These are phyloP conservation scores for Amphirosellinia nigrospora DNA, from an alignment of 495 filamentous ascomycete species.

Conservation along the genomic window DNA sequence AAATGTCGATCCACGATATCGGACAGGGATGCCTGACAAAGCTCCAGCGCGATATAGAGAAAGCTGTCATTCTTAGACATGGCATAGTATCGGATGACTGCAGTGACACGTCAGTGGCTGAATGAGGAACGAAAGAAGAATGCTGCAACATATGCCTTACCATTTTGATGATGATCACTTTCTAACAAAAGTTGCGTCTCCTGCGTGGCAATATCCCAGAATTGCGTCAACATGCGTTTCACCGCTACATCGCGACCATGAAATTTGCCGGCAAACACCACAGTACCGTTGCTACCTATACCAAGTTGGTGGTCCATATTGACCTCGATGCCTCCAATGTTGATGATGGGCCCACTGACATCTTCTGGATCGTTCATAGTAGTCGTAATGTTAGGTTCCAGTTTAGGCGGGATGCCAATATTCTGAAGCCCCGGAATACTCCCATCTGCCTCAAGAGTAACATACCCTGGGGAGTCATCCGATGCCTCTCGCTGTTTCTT, in stretches of 20 bases:
- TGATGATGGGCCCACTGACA: constrained; percentile 64
- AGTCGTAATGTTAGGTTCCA: constrained; percentile 64
- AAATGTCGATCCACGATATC: constrained; percentile 79
- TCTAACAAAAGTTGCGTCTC: constrained; percentile 89
- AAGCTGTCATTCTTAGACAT: constrained; percentile 89
- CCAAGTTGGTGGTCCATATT: constrained; percentile 76
- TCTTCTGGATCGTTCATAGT: constrained; percentile 56
- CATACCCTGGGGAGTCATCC: constrained; percentile 46
- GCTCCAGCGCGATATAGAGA: constrained; percentile 93
- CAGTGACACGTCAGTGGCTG: constrained; percentile 32
- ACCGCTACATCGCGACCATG: constrained; percentile 93
- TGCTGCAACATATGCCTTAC: constrained; percentile 37
- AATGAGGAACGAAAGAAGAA: neutral
- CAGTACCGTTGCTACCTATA: constrained; percentile 82
- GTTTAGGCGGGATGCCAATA: constrained; percentile 51
- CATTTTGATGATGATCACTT: constrained; percentile 92
- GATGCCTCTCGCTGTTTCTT: constrained; percentile 49
- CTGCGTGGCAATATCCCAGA: constrained; percentile 93
- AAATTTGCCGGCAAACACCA: constrained; percentile 84
- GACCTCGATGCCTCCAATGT: constrained; percentile 75
- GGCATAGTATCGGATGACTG: constrained; percentile 92
- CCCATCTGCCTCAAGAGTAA: constrained; percentile 35
- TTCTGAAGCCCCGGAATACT: constrained; percentile 45
- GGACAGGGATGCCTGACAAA: constrained; percentile 92
- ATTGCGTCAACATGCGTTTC: constrained; percentile 93